Evolutionary conservation across 1,284 basidiomycete species (phyloP).

Genomic region (Gomphus sp.): DNA sequence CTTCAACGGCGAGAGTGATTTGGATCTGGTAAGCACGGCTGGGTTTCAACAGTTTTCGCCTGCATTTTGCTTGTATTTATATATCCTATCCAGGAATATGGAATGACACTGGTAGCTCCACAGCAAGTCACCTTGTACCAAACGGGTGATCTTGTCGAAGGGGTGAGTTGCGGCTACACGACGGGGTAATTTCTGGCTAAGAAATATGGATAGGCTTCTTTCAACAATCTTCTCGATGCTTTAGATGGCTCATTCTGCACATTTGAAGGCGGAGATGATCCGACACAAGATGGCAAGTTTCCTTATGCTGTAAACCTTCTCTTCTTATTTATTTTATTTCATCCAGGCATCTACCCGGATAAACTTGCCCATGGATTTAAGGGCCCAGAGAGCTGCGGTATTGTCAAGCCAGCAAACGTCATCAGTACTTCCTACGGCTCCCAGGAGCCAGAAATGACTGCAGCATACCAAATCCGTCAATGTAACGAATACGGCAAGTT

Average conservation of each 20-base stretch:
- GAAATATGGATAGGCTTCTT: conserved; percentile 26
- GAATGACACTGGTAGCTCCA: conserved; percentile 34
- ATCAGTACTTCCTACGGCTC: conserved; percentile 32
- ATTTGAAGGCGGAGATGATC: conserved; percentile 31
- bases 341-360: conserved; percentile 43
- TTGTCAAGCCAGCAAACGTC: conserved; percentile 28
- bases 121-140: conserved; percentile 38
- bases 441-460: conserved; percentile 27
- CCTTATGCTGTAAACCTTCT: neutral
- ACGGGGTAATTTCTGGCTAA: neutral
- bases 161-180: conserved; percentile 17
- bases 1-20: conserved; percentile 44
- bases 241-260: conserved; percentile 46
- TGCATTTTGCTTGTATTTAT: neutral
- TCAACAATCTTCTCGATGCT: conserved; percentile 38
- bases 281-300: conserved; percentile 11
- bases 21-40: conserved; percentile 28
- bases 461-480: conserved; percentile 29
- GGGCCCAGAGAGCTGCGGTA: conserved; percentile 28
- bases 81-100: conserved; percentile 26
- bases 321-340: neutral
- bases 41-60: neutral
- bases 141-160: conserved; percentile 34
- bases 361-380: conserved; percentile 31
- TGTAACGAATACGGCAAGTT: conserved; percentile 34